A percentile compares a stretch with the other conserved stretches of the same genome.
Evolutionary conservation across 257 asterid genomes (phyloP).

Genomic region (Echium plantagineum): DNA sequence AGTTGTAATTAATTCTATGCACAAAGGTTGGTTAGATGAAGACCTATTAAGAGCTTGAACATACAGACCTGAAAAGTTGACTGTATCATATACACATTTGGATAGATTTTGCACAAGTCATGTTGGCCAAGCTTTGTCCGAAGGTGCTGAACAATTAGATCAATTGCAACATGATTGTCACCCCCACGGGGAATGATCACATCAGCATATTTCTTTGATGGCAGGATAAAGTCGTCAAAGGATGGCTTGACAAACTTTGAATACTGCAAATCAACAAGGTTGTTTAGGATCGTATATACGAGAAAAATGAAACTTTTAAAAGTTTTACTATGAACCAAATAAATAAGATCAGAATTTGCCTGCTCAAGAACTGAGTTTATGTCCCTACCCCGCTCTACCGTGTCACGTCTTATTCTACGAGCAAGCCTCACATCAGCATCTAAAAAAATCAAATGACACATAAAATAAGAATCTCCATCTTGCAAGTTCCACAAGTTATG

Average conservation of each 20-base stretch:
- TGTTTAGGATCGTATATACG: background rate
- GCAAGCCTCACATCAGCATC: slow-evolving; percentile 99
- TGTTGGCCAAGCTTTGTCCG: slow-evolving; percentile 97
- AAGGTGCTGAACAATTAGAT: slow-evolving; percentile 91
- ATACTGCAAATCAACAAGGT: slow-evolving; percentile 48
- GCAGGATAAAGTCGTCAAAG: slow-evolving; percentile 94
- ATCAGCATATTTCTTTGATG: slow-evolving; percentile 96
- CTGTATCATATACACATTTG: slow-evolving; percentile 82
- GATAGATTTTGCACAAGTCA: slow-evolving; percentile 89
- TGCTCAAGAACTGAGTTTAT: slow-evolving; percentile 87
- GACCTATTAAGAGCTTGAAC: slow-evolving; percentile 8
- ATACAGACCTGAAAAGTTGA: slow-evolving; percentile 87
- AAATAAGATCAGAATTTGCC: slow-evolving; percentile 38
- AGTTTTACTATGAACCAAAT: background rate
- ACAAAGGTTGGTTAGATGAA: slow-evolving; percentile 3
- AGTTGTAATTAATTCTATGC: background rate
- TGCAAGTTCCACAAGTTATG: slow-evolving; percentile 4
- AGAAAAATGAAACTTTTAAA: background rate
- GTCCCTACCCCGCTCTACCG: slow-evolving; percentile 95
- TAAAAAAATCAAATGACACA: slow-evolving; percentile 13
- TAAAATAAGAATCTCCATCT: slow-evolving; percentile 45
- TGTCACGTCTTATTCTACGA: slow-evolving; percentile 96
- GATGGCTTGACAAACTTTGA: slow-evolving; percentile 99
- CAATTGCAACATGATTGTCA: slow-evolving; percentile 94
- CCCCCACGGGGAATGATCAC: slow-evolving; percentile 98